Conservation (phyloP, 345 rosid species). For the Eucalyptus cloeziana region DNA sequence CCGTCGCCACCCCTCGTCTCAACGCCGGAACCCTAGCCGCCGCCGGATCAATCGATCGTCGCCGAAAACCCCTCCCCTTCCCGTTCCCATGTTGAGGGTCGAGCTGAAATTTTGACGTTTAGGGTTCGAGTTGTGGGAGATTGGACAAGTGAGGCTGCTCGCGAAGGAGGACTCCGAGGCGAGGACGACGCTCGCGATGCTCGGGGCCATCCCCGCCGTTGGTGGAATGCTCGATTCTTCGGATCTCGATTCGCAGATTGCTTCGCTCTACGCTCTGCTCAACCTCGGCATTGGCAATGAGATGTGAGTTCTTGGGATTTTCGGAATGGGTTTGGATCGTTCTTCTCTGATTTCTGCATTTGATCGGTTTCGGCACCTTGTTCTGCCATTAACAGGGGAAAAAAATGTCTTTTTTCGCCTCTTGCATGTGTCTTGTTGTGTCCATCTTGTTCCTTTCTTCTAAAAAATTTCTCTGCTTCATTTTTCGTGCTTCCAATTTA, state of each 20-base stretch:
- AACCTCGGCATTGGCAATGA: constrained; percentile 91
- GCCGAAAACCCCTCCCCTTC: no score
- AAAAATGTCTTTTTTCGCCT: background rate
- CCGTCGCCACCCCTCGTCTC: no score
- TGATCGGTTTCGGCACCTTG: background rate
- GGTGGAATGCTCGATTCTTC: constrained; percentile 65
- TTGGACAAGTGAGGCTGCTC: constrained; percentile 28
- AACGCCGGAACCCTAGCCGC: no score
- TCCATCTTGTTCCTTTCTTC: background rate
- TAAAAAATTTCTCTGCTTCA: background rate
- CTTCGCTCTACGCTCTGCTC: constrained; percentile 76
- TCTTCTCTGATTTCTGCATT: background rate
- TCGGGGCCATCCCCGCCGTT: constrained; percentile 85
- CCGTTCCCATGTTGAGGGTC: no score
- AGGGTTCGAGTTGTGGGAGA: no score
- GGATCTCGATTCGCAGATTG: constrained; percentile 42
- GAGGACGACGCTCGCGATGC: constrained; percentile 73
- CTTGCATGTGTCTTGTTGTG: background rate
- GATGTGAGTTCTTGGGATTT: constrained; percentile 27
- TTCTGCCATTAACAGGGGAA: background rate
- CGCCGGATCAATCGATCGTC: no score
- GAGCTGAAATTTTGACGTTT: no score
- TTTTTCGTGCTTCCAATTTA: background rate
- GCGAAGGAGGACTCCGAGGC: constrained; percentile 66
- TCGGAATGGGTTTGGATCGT: background rate